Evolutionary conservation across 2,329 filamentous ascomycete genomes (phyloP).

Genomic region (Teratosphaeria destructans): DNA sequence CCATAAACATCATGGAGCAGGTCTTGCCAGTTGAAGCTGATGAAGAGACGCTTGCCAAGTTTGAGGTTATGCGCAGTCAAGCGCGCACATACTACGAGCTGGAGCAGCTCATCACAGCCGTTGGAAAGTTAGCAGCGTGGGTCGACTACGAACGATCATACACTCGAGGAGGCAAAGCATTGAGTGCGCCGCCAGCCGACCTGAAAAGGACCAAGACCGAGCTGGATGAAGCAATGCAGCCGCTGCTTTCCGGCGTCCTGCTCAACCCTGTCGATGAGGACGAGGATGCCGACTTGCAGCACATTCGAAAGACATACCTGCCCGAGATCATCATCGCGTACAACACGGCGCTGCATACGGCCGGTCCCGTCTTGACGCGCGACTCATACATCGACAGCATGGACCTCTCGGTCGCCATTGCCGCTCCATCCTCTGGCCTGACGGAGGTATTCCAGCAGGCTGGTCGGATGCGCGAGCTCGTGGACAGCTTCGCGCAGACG

Average conservation of each 20-base stretch:
- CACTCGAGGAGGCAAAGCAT: constrained; percentile 9
- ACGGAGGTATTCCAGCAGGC: constrained; percentile 29
- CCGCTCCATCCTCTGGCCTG: constrained; percentile 39
- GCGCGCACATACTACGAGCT: constrained; percentile 33
- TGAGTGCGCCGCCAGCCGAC: constrained; percentile 10
- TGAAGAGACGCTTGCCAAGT: not conserved
- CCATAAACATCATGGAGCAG: constrained; percentile 27
- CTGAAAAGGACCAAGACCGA: constrained; percentile 30
- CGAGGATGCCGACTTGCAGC: constrained; percentile 51
- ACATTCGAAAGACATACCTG: constrained; percentile 67
- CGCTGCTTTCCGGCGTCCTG: constrained; percentile 26
- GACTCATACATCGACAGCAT: constrained; percentile 75
- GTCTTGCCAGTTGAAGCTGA: constrained; percentile 1
- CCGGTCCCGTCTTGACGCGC: constrained; percentile 61
- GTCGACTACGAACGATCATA: constrained; percentile 31
- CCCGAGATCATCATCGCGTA: constrained; percentile 81
- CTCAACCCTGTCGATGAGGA: constrained; percentile 25
- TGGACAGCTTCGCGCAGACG: constrained; percentile 57
- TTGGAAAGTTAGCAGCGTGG: constrained; percentile 35
- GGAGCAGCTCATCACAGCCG: constrained; percentile 31
- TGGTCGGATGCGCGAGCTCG: constrained; percentile 35
- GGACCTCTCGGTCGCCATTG: constrained; percentile 69
- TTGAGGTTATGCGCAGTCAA: constrained; percentile 8
- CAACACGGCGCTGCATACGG: constrained; percentile 68
- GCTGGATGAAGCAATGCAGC: constrained; percentile 29